phyloP scores from a whole-genome alignment of 2,329 filamentous ascomycete genomes.

The Dothideomycetes sp. region DNA sequence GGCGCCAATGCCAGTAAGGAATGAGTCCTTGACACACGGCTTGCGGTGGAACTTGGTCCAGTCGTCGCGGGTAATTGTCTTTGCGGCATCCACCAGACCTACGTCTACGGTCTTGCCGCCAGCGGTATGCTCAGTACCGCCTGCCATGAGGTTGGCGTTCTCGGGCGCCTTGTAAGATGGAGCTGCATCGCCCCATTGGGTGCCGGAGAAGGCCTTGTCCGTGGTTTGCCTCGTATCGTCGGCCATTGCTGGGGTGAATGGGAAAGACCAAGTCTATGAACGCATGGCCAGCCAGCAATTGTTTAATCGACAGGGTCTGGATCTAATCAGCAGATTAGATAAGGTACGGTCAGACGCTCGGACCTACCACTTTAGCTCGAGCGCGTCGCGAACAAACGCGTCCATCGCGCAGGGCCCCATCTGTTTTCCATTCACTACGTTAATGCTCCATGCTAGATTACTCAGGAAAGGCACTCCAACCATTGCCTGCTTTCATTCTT shows the following conservation, averaged over 20 bases:
- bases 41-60: slow-evolving; percentile 63
- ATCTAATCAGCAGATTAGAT: no score
- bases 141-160: slow-evolving; percentile 44
- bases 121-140: slow-evolving; percentile 47
- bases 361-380: no score
- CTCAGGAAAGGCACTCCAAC: no score
- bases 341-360: no score
- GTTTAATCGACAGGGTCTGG: not conserved
- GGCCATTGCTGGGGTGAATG: slow-evolving; percentile 25
- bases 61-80: slow-evolving; percentile 56
- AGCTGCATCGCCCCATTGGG: slow-evolving; percentile 21
- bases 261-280: not conserved
- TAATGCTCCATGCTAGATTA: no score
- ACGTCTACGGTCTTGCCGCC: slow-evolving; percentile 52
- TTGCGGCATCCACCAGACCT: slow-evolving; percentile 46
- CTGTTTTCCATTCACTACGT: not conserved
- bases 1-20: slow-evolving; percentile 71
- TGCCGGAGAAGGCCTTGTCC: slow-evolving; percentile 21
- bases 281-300: no score
- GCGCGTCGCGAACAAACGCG: not conserved
- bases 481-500: no score
- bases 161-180: slow-evolving; percentile 23
- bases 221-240: slow-evolving; percentile 30
- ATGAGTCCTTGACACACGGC: slow-evolving; percentile 73
- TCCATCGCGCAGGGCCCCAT: not conserved